A percentile compares a stretch with the other conserved stretches of the same genome.
These are phyloP conservation scores for Carex kokanica DNA, from an alignment of 176 grass and related monocot genomes.

Conservation along the genomic window DNA sequence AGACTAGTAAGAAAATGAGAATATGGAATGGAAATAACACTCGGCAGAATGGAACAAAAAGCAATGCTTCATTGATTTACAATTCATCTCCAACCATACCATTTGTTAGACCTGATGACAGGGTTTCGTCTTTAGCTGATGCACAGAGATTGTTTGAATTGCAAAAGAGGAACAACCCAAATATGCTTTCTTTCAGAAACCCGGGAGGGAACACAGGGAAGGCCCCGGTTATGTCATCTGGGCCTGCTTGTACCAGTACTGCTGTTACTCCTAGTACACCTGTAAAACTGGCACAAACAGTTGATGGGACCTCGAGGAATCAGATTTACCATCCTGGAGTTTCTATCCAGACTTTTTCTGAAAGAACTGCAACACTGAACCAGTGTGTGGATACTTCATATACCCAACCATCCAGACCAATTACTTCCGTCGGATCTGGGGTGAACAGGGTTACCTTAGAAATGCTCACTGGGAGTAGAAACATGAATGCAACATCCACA, in stretches of 20 bases:
- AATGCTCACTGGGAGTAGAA: not conserved
- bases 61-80: not conserved
- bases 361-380: conserved; percentile 5
- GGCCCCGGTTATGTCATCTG: conserved; percentile 23
- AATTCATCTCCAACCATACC: conserved; percentile 31
- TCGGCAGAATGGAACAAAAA: not conserved
- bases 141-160: conserved; percentile 37
- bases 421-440: not conserved
- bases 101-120: not conserved
- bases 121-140: conserved; percentile 32
- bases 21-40: conserved; percentile 30
- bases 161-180: conserved; percentile 9
- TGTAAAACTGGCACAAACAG: not conserved
- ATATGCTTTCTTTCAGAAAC: conserved; percentile 17
- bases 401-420: not conserved
- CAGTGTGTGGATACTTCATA: not conserved
- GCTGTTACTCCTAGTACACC: not conserved
- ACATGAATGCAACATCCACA: conserved; percentile 18
- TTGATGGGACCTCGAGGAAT: not conserved
- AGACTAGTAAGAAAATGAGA: conserved; percentile 49
- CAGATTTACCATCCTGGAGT: not conserved
- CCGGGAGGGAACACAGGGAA: conserved; percentile 25
- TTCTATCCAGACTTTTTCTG: conserved; percentile 9
- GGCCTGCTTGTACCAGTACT: conserved; percentile 13
- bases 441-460: conserved; percentile 5